Conservation (phyloP, 2,329 filamentous ascomycete species). For the Drechslerella coelobrocha region DNA sequence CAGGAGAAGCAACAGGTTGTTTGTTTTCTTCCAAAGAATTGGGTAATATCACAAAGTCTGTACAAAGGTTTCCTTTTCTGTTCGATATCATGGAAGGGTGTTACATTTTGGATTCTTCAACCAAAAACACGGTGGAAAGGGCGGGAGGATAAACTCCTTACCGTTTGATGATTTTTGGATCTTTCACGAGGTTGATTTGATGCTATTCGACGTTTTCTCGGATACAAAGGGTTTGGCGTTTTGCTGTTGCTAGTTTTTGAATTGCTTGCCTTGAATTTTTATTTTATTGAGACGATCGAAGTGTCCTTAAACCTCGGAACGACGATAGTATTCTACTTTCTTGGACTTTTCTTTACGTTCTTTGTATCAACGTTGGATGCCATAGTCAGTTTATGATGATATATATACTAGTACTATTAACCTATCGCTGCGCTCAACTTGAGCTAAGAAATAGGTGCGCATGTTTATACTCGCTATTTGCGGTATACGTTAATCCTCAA, state of each 20-base stretch:
- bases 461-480: no score
- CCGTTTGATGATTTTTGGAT: not conserved
- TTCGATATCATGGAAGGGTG: conserved; percentile 50
- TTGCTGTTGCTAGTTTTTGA: not conserved
- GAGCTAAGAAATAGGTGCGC: no score
- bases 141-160: conserved; percentile 6
- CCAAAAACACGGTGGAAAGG: conserved; percentile 39
- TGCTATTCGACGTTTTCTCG: conserved; percentile 11
- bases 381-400: no score
- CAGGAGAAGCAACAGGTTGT: conserved; percentile 34
- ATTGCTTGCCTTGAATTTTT: conserved; percentile 4
- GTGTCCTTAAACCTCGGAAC: no score
- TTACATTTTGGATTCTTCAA: conserved; percentile 17
- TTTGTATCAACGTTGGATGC: no score
- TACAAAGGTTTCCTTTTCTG: conserved; percentile 42
- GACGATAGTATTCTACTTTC: no score
- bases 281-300: not conserved
- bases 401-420: no score
- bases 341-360: no score
- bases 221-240: conserved; percentile 50
- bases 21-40: conserved; percentile 35
- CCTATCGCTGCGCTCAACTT: no score
- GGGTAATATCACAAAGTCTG: conserved; percentile 46
- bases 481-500: no score
- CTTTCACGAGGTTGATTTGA: conserved; percentile 24